A percentile compares a stretch with the other conserved stretches of the same genome.
Conservation (phyloP, 495 filamentous ascomycete genomes). For the Xylaria sp. region DNA sequence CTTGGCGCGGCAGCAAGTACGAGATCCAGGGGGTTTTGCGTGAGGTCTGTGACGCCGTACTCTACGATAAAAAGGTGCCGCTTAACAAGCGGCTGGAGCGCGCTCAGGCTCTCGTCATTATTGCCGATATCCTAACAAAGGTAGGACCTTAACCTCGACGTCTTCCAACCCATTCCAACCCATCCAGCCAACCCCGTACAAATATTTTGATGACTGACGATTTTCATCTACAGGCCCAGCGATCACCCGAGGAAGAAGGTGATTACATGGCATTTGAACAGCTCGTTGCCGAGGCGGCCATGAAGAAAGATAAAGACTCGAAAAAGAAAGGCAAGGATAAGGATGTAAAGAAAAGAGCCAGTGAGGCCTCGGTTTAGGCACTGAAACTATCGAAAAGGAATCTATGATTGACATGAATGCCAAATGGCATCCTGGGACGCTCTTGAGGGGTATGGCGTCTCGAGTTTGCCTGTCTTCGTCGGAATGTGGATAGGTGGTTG, state of each 20-base stretch:
- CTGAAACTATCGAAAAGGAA: neutral
- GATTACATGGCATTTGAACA: conserved; percentile 99
- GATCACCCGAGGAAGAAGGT: conserved; percentile 94
- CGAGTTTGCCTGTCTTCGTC: neutral
- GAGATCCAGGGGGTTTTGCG: conserved; percentile 96
- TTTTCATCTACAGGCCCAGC: conserved; percentile 70
- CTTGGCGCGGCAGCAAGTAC: conserved; percentile 96
- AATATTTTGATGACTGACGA: conserved; percentile 26
- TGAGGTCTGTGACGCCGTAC: conserved; percentile 75
- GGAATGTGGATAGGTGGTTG: neutral
- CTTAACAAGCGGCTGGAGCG: conserved; percentile 87
- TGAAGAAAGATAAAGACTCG: conserved; percentile 84
- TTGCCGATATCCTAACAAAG: conserved; percentile 86
- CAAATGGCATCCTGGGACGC: neutral
- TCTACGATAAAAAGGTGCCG: conserved; percentile 81
- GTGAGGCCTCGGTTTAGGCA: neutral
- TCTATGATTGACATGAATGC: neutral
- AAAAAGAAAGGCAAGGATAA: conserved; percentile 78
- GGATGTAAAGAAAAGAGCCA: conserved; percentile 36
- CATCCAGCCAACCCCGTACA: neutral
- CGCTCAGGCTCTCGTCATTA: conserved; percentile 84
- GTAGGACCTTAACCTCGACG: conserved; percentile 51
- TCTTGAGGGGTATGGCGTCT: neutral
- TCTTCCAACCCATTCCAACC: neutral
- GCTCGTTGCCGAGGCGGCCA: conserved; percentile 92